Base-by-base conservation (phyloP, 257 asterid genomes). In the Salvia rosmarinus region DNA sequence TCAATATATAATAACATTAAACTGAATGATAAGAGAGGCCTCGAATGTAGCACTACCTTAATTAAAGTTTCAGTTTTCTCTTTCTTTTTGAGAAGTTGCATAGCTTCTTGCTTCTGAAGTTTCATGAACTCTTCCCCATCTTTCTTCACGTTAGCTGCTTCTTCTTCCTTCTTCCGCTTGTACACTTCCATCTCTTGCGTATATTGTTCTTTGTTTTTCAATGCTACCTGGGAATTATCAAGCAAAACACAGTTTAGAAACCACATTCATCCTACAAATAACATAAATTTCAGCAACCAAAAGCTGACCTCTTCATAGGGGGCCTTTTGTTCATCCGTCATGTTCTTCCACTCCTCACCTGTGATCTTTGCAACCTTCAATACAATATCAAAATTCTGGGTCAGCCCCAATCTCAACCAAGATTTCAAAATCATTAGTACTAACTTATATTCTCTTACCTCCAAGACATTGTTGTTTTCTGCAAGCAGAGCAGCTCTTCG, bases 341-440 rank as follows among this genome's bases (percentile, higher is more conserved):
- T 86, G 84, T 77, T 89, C 85, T 85, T 91, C 98, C 98, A 94
- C 70, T 94, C 96, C 78, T 91, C 97, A 13, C 96, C 97, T 0
- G 89, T 78, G 34, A 91, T 78, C 81, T 78, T 94, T 0, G 98
- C 96, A 58, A 78, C 78, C 98, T 88, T 70, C 14, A 1, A 43
- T 19, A 52, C 1, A 66, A 71, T 56, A 32, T 16, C 37, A 37
- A 64, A 3, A 7, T 11, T 20, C 59, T 0, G 9, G 25, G 4
- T 74, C 14, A 74, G 49, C 64, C 9, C 28, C 63, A 57, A 16
- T 39, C 17, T 4, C 11, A 17, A 64, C 37, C 35, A 39, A 25
- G 21, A 28, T n/a, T 6, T 9, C 16, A 10, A 43, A 43, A 67
- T 32, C 13, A 40, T 19, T 25, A 19, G 46, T 21, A 25, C 10